Evolutionary conservation across 2,329 filamentous ascomycete genomes (phyloP), one percentile per base, ranked within the genome.

Genomic region (Dothideomycetes sp.): DNA sequence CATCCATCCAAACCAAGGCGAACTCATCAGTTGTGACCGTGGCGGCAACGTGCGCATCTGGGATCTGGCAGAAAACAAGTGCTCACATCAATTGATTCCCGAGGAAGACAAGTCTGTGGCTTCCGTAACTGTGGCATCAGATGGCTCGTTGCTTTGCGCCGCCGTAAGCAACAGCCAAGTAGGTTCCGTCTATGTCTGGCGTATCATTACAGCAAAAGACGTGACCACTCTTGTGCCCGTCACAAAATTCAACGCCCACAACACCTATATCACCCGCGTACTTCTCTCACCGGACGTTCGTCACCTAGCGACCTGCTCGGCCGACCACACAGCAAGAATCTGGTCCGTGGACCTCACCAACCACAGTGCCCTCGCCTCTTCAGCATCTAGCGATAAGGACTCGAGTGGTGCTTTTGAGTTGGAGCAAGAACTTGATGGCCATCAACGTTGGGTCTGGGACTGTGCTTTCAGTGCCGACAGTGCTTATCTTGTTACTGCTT

Each of bases 1-100:
- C n/a, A 98, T 98, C 43, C 91, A 98, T 61, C 91, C 91, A 0
- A 98, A 98, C 58, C 91, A 98, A 67, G 91, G 89, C 45, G 91
- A 98, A 67, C 82, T 98, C 47, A 94, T 98, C 56, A 94, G 85
- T 60, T 95, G 89, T 60, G 91, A 98, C 60, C 79, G 89, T 23
- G 81, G 83, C 33, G 91, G 91, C 33, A 94, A 87, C 60, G 86
- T 98, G 45, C 74, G 89, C 28, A 84, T 98, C 48, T 98, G 91
- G 91, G 91, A 98, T 57, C 64, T 98, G 43, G 87, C 87, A 7
- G 88, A 96, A 72, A 96, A 95, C 59, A 93, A 87, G 55, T 98
- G 91, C 69, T 88, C 84, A 0, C 89, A 96, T 61, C 85, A 96
- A 64, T 73, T 98, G 49, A 93, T 95, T 33, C 91, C 91, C 1